A percentile compares a stretch with the other conserved stretches of the same genome.
Conservation (phyloP, 305 asterid genomes). For the Fraxinus sp. region DNA sequence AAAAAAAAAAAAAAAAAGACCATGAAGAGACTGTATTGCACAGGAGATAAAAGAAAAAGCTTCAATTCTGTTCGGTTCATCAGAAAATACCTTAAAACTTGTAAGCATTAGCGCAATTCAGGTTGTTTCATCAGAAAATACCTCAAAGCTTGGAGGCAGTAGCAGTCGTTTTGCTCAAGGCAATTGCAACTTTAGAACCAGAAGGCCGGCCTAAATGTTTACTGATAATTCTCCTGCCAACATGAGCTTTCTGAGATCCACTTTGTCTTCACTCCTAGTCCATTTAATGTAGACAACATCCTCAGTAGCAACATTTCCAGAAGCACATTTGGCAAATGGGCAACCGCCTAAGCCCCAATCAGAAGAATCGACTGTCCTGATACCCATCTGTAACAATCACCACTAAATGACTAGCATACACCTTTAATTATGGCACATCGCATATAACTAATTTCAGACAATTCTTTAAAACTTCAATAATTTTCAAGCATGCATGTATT, state of each 20-base stretch:
- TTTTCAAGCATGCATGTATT: not conserved
- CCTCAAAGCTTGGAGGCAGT: no score
- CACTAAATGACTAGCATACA: not conserved
- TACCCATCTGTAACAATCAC: constrained; percentile 63
- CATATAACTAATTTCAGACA: not conserved
- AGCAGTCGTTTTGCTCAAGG: no score
- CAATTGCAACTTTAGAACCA: no score
- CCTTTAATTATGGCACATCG: not conserved
- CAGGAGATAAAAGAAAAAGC: no score
- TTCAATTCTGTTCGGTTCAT: no score
- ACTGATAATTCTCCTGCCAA: constrained; percentile 81
- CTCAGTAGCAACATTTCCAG: constrained; percentile 92
- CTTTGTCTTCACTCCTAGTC: constrained; percentile 70
- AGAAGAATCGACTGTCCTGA: constrained; percentile 70
- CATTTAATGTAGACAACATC: constrained; percentile 80
- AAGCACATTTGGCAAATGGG: constrained; percentile 90
- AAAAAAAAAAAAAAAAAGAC: no score
- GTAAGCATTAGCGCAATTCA: no score
- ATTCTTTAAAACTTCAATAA: not conserved
- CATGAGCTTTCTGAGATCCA: constrained; percentile 62
- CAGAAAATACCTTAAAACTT: no score
- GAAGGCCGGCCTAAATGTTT: constrained; percentile 55
- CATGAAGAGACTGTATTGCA: no score
- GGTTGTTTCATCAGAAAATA: no score
- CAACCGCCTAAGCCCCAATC: constrained; percentile 86